phyloP scores from a whole-genome alignment of 2,329 filamentous ascomycete genomes.

The Aspergillus sp. region DNA sequence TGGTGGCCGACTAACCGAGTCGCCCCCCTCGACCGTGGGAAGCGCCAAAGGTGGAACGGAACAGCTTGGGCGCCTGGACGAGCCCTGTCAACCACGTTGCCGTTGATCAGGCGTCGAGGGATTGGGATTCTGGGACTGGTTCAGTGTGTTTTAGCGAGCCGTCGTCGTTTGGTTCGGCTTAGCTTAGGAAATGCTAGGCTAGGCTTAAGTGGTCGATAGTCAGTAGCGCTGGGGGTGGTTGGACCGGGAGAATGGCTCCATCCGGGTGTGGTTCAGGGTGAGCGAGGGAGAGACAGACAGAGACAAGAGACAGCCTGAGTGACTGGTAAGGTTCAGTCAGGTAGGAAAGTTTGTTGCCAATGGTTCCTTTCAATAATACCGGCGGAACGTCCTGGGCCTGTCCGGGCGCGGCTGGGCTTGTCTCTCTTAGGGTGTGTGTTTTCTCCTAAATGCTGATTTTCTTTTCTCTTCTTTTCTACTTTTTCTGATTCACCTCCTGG shows the following conservation, averaged over 20 bases:
- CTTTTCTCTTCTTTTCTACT: not conserved
- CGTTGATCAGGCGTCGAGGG: slow-evolving; percentile 21
- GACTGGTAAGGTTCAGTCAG: not conserved
- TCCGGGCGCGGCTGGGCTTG: not conserved
- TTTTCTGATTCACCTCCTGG: not conserved
- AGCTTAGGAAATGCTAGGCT: not conserved
- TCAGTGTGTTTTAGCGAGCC: not conserved
- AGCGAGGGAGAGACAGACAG: not conserved
- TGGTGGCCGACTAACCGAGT: slow-evolving; percentile 1
- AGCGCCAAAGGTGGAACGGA: slow-evolving; percentile 13
- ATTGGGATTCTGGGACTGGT: slow-evolving; percentile 1
- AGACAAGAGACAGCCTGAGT: not conserved
- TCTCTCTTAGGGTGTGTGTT: slow-evolving; percentile 8
- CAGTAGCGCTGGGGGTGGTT: too few species aligned
- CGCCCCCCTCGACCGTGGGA: slow-evolving; percentile 11
- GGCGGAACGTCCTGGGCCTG: not conserved
- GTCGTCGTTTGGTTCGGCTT: too few species aligned
- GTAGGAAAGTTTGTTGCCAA: slow-evolving; percentile 5
- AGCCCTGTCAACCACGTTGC: slow-evolving; percentile 33
- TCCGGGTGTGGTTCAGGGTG: not conserved
- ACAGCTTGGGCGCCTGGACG: slow-evolving; percentile 15
- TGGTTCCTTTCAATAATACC: slow-evolving; percentile 7
- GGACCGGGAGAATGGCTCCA: too few species aligned
- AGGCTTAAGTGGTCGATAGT: not conserved
- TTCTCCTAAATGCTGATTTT: slow-evolving; percentile 9